Evolutionary conservation across 371 early-diverging fungal genomes (phyloP).

Genomic region (Mycotypha africana): DNA sequence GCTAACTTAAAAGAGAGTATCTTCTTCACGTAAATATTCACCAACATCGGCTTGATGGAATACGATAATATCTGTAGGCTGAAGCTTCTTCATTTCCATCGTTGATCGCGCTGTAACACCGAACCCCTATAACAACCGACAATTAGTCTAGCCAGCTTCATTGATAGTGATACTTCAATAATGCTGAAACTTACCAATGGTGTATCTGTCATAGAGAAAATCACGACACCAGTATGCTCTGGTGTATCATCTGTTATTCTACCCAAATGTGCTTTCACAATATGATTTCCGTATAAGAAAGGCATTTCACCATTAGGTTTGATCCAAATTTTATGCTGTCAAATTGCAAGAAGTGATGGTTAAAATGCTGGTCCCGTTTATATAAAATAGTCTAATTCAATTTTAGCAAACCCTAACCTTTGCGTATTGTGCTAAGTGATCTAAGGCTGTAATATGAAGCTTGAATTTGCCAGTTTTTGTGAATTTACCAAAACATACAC

Average conservation of each 20-base stretch:
- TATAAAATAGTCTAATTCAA: no score
- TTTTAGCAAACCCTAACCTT: no score
- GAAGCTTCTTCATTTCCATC: conserved; percentile 83
- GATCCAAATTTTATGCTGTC: conserved; percentile 86
- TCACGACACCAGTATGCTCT: conserved; percentile 96
- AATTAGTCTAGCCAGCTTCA: no score
- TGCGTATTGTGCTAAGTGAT: conserved; percentile 92
- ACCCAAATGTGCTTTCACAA: conserved; percentile 97
- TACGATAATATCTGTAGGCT: conserved; percentile 94
- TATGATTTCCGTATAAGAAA: conserved; percentile 98
- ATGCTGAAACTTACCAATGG: conserved; percentile 63
- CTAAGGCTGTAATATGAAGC: conserved; percentile 92
- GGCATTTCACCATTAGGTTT: conserved; percentile 99
- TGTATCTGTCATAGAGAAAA: conserved; percentile 91
- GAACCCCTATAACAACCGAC: no score
- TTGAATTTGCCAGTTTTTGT: conserved; percentile 97
- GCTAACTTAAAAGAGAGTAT: conserved; percentile 83
- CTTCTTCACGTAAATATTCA: conserved; percentile 96
- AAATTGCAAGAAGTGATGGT: no score
- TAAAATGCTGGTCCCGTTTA: no score
- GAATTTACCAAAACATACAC: conserved; percentile 98
- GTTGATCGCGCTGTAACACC: conserved; percentile 96
- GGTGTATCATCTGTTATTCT: conserved; percentile 97
- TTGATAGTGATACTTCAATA: no score
- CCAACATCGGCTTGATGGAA: conserved; percentile 99